These are phyloP conservation scores for Euphorbia tirucalli DNA, from an alignment of 345 rosid species.

Conservation along the genomic window DNA sequence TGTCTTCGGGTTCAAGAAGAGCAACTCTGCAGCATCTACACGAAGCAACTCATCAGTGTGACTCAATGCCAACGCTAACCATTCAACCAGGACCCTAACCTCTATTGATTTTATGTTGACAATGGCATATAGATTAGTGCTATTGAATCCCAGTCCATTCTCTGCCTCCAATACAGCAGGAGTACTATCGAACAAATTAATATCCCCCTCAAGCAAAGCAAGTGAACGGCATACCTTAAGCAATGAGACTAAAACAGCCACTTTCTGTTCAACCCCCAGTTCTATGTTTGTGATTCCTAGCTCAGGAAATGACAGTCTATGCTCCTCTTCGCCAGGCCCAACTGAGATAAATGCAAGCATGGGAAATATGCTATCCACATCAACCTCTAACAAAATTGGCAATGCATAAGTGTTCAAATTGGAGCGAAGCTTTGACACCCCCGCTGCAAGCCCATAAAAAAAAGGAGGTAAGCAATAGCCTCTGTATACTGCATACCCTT, in stretches of 20 bases:
- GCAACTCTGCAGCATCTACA: conserved; percentile 94
- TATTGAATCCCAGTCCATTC: conserved; percentile 26
- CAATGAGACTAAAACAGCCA: conserved; percentile 74
- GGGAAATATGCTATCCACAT: conserved; percentile 82
- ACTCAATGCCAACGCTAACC: conserved; percentile 85
- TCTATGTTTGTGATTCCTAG: conserved; percentile 35
- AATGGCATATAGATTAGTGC: conserved; percentile 41
- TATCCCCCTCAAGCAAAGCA: conserved; percentile 89
- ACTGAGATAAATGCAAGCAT: conserved; percentile 72
- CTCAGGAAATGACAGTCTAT: conserved; percentile 37
- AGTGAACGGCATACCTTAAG: conserved; percentile 87
- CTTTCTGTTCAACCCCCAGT: conserved; percentile 66
- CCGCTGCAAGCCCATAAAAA: conserved; percentile 79
- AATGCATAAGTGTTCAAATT: conserved; percentile 86
- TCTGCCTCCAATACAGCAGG: conserved; percentile 12
- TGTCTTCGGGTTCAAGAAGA: conserved; percentile 85
- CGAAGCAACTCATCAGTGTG: conserved; percentile 91
- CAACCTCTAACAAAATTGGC: conserved; percentile 77
- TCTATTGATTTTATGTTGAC: conserved; percentile 68
- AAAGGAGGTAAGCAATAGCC: conserved; percentile 68
- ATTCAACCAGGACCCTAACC: conserved; percentile 64
- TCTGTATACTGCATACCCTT: conserved; percentile 67
- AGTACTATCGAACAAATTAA: conserved; percentile 45
- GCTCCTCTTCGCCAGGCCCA: conserved; percentile 45
- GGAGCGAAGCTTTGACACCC: conserved; percentile 85